phyloP scores from a whole-genome alignment of 2,329 filamentous ascomycete genomes.

The Dactylellina parvicollis region DNA sequence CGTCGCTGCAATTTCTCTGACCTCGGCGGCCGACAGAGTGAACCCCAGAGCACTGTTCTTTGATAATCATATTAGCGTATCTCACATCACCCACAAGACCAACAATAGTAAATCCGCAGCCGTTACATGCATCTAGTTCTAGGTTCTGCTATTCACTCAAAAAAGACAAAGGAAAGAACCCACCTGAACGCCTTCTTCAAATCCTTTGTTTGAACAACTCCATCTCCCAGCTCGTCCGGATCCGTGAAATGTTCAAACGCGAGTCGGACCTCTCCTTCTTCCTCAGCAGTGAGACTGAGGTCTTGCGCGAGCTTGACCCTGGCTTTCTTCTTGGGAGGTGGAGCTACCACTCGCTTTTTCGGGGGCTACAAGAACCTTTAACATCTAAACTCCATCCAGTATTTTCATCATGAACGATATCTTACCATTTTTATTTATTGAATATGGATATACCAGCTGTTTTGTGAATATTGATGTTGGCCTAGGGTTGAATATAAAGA shows the following conservation, averaged over 20 bases:
- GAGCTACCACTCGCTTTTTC: constrained; percentile 27
- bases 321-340: constrained; percentile 37
- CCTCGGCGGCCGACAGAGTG: constrained; percentile 72
- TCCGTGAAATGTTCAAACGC: constrained; percentile 48
- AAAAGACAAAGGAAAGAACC: constrained; percentile 15
- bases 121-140: neutral
- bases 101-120: neutral
- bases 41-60: constrained; percentile 79
- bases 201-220: constrained; percentile 74
- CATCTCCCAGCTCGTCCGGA: constrained; percentile 70
- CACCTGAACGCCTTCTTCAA: constrained; percentile 79
- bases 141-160: too few species aligned
- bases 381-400: neutral
- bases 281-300: constrained; percentile 41
- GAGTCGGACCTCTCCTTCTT: constrained; percentile 40
- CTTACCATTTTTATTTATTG: constrained; percentile 14
- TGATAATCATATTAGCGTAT: constrained; percentile 6
- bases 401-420: neutral
- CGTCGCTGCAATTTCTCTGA: constrained; percentile 78
- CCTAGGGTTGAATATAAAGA: neutral
- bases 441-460: neutral
- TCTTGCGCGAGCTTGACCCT: constrained; percentile 49
- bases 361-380: constrained; percentile 24
- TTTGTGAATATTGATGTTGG: too few species aligned
- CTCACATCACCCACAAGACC: neutral